phyloP scores from a whole-genome alignment of 1,139 yeast genomes.

The Saccharomyces uvarum region DNA sequence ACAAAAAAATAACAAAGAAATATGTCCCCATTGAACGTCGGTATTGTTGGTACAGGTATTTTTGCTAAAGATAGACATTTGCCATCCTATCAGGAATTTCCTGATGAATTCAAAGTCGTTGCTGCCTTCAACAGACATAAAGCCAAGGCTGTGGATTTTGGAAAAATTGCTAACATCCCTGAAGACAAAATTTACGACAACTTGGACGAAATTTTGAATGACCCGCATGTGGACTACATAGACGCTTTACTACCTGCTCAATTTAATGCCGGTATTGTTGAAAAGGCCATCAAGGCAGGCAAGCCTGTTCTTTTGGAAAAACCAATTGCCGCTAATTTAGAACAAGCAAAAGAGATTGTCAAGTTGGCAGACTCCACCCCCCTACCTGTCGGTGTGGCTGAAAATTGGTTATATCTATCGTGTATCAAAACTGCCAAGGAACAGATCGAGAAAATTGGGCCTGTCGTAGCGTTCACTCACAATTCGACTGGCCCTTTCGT shows the following conservation, averaged over 20 bases:
- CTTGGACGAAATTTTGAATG: constrained; percentile 57
- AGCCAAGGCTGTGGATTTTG: constrained; percentile 73
- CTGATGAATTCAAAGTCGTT: constrained; percentile 38
- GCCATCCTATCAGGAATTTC: constrained; percentile 53
- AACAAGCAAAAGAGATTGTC: constrained; percentile 74
- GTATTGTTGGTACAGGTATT: constrained; percentile 84
- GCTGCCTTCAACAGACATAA: constrained; percentile 79
- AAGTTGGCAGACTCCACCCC: constrained; percentile 49
- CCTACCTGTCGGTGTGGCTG: constrained; percentile 68
- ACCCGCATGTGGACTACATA: constrained; percentile 58
- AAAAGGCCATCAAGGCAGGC: constrained; percentile 51
- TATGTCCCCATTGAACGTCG: constrained; percentile 43
- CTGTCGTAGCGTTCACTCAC: constrained; percentile 67
- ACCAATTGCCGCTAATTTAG: constrained; percentile 81
- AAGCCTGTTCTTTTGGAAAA: constrained; percentile 81
- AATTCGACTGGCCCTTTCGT: constrained; percentile 77
- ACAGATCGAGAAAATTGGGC: constrained; percentile 63
- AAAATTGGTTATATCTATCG: constrained; percentile 72
- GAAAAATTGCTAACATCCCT: constrained; percentile 51
- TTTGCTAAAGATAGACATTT: constrained; percentile 79
- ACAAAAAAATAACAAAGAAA: background rate
- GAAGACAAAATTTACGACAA: constrained; percentile 50
- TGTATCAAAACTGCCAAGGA: constrained; percentile 48
- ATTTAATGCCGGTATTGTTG: constrained; percentile 58
- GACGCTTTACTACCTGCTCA: constrained; percentile 87